Base-by-base conservation (phyloP, 306 rosid genomes). In the Carpinus fangiana region DNA sequence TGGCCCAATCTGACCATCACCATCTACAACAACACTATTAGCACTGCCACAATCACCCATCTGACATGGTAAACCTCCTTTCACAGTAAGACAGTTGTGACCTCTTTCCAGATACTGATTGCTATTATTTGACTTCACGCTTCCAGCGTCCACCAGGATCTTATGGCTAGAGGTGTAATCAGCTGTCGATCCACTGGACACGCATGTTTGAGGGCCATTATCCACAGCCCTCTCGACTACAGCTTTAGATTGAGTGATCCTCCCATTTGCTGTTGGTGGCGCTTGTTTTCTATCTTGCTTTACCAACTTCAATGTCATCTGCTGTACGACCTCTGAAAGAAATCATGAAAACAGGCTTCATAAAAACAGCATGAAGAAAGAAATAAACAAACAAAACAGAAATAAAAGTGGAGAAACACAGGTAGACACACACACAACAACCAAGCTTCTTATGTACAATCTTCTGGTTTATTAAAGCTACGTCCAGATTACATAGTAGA, bases 261-360 rank as follows among this genome's bases (percentile, higher is more conserved):
- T 84, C 59, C 57, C 72, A 69, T 82, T 60, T 23, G 76, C 20
- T 20, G 82, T 76, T 13, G 81, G 75, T 26, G 45, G 68, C 62
- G 59, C 73, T 77, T 76, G 74, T 68, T 79, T 81, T 18, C 45
- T 23, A 41, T 81, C 82, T 46, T 78, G 83, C 82, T 76, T 82
- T 78, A 87, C 75, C 79, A 87, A 65, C 71, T 34, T 73, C 57
- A 66, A 77, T 84, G 85, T 85, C 88, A 88, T 88, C 69, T 80
- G 74, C 56, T 74, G 82, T 70, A 83, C 78, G 78, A 78, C 87
- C 82, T 83, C 91, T 85, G 87, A 76, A 70, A 76, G 34, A 82
- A 73, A 59, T 73, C 72, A n/a, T 12, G 26, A 43, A 52, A 31
- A 9, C 56, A 36, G 50, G 36, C 70, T 21, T 54, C 45, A 68